Conservation (phyloP, 2,329 filamentous ascomycete genomes). For the Xylariaceae sp. region DNA sequence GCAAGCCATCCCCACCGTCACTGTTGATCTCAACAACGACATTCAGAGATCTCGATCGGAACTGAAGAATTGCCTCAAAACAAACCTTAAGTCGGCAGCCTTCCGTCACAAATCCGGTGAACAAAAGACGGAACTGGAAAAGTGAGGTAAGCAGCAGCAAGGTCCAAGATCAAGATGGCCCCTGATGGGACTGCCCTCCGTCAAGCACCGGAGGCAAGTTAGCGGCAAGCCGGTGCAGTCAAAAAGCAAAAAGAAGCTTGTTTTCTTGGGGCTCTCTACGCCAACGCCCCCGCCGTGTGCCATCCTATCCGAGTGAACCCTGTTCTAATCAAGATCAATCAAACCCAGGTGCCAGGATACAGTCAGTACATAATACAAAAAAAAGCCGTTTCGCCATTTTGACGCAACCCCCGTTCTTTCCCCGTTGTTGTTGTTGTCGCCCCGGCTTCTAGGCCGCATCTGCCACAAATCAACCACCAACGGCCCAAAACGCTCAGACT, state of each 20-base stretch:
- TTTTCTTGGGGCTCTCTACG: slow-evolving; percentile 11
- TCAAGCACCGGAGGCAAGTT: too few relatives aligned
- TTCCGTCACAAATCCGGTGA: too few relatives aligned
- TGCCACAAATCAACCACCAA: background rate
- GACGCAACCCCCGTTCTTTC: slow-evolving; percentile 21
- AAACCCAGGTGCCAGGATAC: slow-evolving; percentile 16
- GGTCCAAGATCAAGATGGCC: too few relatives aligned
- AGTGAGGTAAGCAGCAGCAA: too few relatives aligned
- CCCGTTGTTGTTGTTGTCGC: slow-evolving; percentile 15
- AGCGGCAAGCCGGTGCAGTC: slow-evolving; percentile 15
- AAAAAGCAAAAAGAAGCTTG: slow-evolving; percentile 15
- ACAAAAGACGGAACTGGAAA: too few relatives aligned
- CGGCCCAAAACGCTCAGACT: background rate
- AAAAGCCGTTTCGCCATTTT: slow-evolving; percentile 23
- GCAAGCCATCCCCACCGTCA: too few relatives aligned
- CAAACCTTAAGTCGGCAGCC: too few relatives aligned
- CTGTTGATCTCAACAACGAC: too few relatives aligned
- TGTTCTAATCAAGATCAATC: slow-evolving; percentile 19
- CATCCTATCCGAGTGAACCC: slow-evolving; percentile 12
- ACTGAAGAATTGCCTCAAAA: too few relatives aligned
- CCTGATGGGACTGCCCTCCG: too few relatives aligned
- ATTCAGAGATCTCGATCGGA: too few relatives aligned
- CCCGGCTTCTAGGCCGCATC: slow-evolving; percentile 18
- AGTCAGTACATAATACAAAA: slow-evolving; percentile 13
- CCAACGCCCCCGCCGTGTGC: slow-evolving; percentile 18